Conservation (phyloP, 176 grass and related monocot genomes). For the Bromus sterilis region DNA sequence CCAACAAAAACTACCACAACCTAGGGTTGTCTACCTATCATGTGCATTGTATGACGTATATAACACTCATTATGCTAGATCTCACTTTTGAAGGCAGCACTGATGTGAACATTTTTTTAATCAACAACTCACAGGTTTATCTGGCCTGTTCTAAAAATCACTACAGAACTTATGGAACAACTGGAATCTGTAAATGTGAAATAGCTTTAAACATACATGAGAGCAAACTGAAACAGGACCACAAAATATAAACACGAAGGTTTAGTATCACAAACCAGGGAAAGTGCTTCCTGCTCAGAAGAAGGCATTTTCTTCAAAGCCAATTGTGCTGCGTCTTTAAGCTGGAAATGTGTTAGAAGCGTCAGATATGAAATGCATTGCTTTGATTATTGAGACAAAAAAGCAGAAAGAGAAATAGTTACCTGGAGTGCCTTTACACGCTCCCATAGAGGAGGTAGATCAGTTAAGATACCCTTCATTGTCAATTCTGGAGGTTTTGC, state of each 20-base stretch:
- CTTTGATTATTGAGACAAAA: conserved; percentile 6
- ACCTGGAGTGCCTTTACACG: conserved; percentile 98
- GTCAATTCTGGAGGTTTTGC: conserved; percentile 81
- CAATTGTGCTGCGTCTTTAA: conserved; percentile 96
- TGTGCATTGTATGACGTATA: neutral
- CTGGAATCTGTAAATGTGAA: neutral
- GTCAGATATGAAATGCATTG: conserved; percentile 5
- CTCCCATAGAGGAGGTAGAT: conserved; percentile 89
- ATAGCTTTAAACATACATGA: neutral
- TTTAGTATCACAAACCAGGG: conserved; percentile 57
- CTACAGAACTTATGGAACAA: conserved; percentile 2
- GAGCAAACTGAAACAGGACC: neutral
- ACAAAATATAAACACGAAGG: conserved; percentile 17
- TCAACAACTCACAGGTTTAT: neutral
- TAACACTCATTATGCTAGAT: neutral
- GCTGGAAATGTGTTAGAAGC: conserved; percentile 46
- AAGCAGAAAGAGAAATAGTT: conserved; percentile 5
- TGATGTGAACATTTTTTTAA: neutral
- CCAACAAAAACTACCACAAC: neutral
- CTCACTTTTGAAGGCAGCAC: neutral
- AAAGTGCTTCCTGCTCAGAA: conserved; percentile 93
- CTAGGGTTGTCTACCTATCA: neutral
- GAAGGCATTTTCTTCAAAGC: conserved; percentile 99
- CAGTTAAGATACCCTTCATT: conserved; percentile 74
- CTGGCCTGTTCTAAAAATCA: neutral